Conservation (phyloP, 768 basidiomycete genomes). For the Sarcodon aspratus region DNA sequence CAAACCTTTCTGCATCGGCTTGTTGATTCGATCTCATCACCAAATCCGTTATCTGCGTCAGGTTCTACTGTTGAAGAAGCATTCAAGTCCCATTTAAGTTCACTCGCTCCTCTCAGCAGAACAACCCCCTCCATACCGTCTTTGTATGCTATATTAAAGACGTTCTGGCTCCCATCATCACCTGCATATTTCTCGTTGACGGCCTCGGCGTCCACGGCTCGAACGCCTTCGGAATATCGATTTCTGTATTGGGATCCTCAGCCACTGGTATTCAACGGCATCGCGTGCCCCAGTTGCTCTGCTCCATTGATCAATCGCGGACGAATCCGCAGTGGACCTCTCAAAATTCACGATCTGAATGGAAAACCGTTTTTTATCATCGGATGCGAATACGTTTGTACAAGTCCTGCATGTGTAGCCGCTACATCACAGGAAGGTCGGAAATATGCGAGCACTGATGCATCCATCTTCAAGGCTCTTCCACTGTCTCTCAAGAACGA, state of each 20-base stretch:
- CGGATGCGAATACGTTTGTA: conserved; percentile 72
- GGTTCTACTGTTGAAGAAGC: conserved; percentile 66
- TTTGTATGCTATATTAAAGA: conserved; percentile 67
- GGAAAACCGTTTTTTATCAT: conserved; percentile 69
- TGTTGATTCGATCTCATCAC: conserved; percentile 45
- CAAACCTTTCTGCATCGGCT: conserved; percentile 47
- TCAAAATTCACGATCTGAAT: conserved; percentile 73
- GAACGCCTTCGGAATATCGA: conserved; percentile 61
- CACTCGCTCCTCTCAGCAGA: conserved; percentile 40
- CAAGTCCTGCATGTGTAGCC: conserved; percentile 33
- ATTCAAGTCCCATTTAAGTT: conserved; percentile 66
- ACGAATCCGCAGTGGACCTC: conserved; percentile 60
- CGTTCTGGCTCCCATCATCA: conserved; percentile 76
- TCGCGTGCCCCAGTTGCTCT: conserved; percentile 59
- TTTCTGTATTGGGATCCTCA: conserved; percentile 87
- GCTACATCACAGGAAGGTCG: conserved; percentile 40
- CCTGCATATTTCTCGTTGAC: conserved; percentile 70
- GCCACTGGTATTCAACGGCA: conserved; percentile 74
- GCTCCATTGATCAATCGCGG: conserved; percentile 54
- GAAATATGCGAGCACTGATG: conserved; percentile 61
- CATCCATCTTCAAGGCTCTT: conserved; percentile 58
- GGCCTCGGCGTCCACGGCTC: conserved; percentile 55
- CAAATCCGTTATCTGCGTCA: conserved; percentile 44
- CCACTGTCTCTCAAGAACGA: conserved; percentile 61
- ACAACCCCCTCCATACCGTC: conserved; percentile 44